These are phyloP conservation scores for Aspergillus piperis DNA, from an alignment of 2,329 filamentous ascomycete genomes.

Conservation along the genomic window DNA sequence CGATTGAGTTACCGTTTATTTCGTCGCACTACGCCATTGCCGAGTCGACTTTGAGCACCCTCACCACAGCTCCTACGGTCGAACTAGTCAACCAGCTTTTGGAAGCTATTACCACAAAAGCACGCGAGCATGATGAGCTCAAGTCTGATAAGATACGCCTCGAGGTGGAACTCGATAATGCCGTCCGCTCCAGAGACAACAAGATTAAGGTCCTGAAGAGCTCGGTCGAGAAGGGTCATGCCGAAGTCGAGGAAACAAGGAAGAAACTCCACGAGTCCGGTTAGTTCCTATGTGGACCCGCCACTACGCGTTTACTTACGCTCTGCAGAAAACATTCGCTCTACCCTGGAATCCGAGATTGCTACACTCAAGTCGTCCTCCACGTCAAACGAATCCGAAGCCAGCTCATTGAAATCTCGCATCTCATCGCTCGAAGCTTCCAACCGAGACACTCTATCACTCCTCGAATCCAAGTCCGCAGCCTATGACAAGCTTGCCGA, in stretches of 20 bases:
- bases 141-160: constrained; percentile 84
- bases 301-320: constrained; percentile 20
- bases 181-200: constrained; percentile 78
- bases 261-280: constrained; percentile 81
- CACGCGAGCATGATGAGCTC: constrained; percentile 77
- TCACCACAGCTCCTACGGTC: constrained; percentile 64
- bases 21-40: constrained; percentile 60
- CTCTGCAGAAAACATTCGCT: constrained; percentile 69
- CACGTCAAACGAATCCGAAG: constrained; percentile 65
- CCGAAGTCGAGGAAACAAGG: constrained; percentile 78
- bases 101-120: constrained; percentile 72
- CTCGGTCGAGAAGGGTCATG: constrained; percentile 77
- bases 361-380: constrained; percentile 74
- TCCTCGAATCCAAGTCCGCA: constrained; percentile 85
- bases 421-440: constrained; percentile 86
- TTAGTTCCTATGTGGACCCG: constrained; percentile 41
- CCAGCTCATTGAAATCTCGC: constrained; percentile 75
- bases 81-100: constrained; percentile 78
- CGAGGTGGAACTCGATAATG: constrained; percentile 91
- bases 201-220: constrained; percentile 79
- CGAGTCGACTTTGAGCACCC: constrained; percentile 56
- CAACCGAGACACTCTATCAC: constrained; percentile 83
- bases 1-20: constrained; percentile 61
- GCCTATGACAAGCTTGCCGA: constrained; percentile 83
- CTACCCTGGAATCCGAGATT: constrained; percentile 77